Percentiles rank a stretch among this genome's conserved stretches.
Conservation (phyloP, 2,329 filamentous ascomycete genomes). For the Tolypocladium paradoxum region DNA sequence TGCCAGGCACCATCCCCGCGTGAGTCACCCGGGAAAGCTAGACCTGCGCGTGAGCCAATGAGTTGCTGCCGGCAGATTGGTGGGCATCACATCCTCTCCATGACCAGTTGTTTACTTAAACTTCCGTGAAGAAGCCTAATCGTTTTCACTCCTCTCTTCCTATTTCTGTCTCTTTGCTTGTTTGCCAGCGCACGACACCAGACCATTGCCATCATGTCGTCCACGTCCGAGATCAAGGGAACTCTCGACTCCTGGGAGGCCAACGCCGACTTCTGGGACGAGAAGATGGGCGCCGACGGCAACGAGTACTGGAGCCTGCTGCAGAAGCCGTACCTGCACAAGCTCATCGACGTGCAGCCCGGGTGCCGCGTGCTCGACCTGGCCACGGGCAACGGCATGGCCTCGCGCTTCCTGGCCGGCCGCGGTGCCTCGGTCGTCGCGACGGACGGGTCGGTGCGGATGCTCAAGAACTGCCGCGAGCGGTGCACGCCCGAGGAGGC, state of each 20-base stretch:
- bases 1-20: neutral
- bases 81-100: neutral
- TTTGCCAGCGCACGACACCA: too few relatives aligned
- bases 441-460: slow-evolving; percentile 30
- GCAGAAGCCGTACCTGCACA: slow-evolving; percentile 27
- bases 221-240: neutral
- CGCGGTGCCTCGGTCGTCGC: slow-evolving; percentile 27
- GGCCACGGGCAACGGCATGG: slow-evolving; percentile 38
- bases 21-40: neutral
- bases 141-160: too few relatives aligned
- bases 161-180: too few relatives aligned
- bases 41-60: neutral
- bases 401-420: slow-evolving; percentile 30
- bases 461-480: slow-evolving; percentile 25
- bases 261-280: slow-evolving; percentile 33
- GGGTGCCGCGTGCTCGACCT: slow-evolving; percentile 30
- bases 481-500: slow-evolving; percentile 1
- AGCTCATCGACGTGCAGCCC: slow-evolving; percentile 16
- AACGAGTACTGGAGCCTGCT: slow-evolving; percentile 34
- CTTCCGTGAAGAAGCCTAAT: too few relatives aligned
- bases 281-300: slow-evolving; percentile 23
- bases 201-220: neutral
- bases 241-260: slow-evolving; percentile 26
- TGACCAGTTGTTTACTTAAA: neutral
- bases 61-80: neutral